Evolutionary conservation across 2,329 filamentous ascomycete species (phyloP), one percentile per base, ranked within the genome.

Genomic region (Fusarium sp.): DNA sequence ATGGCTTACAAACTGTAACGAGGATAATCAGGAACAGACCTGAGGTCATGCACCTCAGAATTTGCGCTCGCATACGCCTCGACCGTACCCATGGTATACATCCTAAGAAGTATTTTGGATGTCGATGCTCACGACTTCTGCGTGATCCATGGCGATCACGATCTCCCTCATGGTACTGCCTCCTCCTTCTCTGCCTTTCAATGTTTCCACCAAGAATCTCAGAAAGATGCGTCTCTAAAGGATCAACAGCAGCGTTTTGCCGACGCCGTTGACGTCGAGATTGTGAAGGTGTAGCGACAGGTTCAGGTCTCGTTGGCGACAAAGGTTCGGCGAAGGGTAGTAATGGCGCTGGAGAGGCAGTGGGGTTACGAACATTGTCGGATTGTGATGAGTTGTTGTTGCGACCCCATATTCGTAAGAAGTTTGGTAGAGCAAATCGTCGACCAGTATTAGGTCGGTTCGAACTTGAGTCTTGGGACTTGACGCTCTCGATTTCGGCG

Each of bases 1-100:
- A 3, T 51, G 33, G 84, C 90, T 81, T 85, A 93, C 91, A 94
- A 36, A 91, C 83, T 53, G 86, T 80, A 41, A 93, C 75, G 46
- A 91, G 82, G 31, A 85, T 75, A 7, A 85, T 76, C 11, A 92
- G 77, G 57, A 92, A 87, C 8, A 86, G 65, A 2, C 90, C 91
- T 8, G 91, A 91, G 8, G 92, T 84, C 26, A 91, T 83, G 74
- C 87, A 90, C 33, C 84, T 84, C 57, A 90, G 73, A 38, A 90
- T 83, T 67, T 88, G 86, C 37, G 81, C 77, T 37, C 88, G 84
- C 62, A 88, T 81, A 52, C 81, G 82, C 47, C 79, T 78, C 41
- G 88, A 88, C 73, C 83, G 83, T 52, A 89, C 76, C 79, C 84
- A 84, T 5, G 87, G 85, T 57, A 87, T 82, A 73, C 86, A 88